phyloP scores from a whole-genome alignment of 495 filamentous ascomycete species.

The Xylaria longipes region DNA sequence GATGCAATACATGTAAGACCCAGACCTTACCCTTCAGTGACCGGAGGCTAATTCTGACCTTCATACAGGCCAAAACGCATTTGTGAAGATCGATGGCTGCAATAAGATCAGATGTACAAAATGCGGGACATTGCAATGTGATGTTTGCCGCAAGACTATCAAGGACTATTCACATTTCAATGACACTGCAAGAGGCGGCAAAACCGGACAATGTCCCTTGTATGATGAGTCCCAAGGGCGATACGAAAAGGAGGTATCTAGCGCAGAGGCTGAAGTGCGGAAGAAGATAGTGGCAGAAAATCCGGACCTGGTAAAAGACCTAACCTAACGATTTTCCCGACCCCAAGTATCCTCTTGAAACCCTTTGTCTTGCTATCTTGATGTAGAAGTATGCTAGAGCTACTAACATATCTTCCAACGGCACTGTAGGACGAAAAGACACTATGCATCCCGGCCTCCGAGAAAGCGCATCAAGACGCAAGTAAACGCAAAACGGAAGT shows the following conservation, averaged over 20 bases:
- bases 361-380: neutral
- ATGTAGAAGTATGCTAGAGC: neutral
- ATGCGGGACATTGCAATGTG: slow-evolving; percentile 71
- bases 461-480: neutral
- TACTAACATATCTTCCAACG: neutral
- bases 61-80: slow-evolving; percentile 58
- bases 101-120: slow-evolving; percentile 80
- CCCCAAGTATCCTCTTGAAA: neutral
- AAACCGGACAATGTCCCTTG: slow-evolving; percentile 64
- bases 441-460: neutral
- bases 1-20: slow-evolving; percentile 68
- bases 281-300: slow-evolving; percentile 63
- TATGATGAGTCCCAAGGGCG: slow-evolving; percentile 68
- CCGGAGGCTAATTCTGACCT: slow-evolving; percentile 32
- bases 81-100: slow-evolving; percentile 80
- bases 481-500: neutral
- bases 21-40: neutral
- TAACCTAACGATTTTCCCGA: neutral
- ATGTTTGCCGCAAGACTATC: slow-evolving; percentile 70
- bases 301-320: slow-evolving; percentile 57
- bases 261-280: slow-evolving; percentile 67
- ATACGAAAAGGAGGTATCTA: slow-evolving; percentile 69
- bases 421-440: slow-evolving; percentile 16
- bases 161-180: slow-evolving; percentile 59
- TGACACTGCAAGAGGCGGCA: slow-evolving; percentile 51